A percentile compares a stretch with the other conserved stretches of the same genome.
Evolutionary conservation across 306 rosid genomes (phyloP).

Genomic region (Sesbania bispinosa): DNA sequence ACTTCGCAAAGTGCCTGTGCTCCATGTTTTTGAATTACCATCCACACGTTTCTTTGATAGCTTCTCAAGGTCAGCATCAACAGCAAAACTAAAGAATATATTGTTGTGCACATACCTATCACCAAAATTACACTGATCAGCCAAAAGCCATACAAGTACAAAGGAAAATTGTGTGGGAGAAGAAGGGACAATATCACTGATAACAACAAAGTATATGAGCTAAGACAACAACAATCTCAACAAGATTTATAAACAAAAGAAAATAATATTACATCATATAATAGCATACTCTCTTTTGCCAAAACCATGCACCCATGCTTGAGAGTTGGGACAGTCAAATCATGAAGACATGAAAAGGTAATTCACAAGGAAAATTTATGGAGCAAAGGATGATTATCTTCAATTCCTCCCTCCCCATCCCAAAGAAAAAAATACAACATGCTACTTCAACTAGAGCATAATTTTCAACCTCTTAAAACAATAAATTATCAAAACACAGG

Average conservation of each 20-base stretch:
- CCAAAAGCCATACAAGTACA: background rate
- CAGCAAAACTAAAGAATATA: conserved; percentile 96
- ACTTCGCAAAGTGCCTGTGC: conserved; percentile 33
- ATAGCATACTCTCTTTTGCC: background rate
- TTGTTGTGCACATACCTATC: conserved; percentile 97
- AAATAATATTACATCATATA: background rate
- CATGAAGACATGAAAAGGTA: conserved; percentile 12
- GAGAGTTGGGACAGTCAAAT: background rate
- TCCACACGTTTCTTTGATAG: conserved; percentile 60
- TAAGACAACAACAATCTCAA: background rate
- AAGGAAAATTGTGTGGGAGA: background rate
- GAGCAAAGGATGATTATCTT: background rate
- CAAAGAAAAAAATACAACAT: conserved; percentile 4
- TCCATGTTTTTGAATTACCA: conserved; percentile 40
- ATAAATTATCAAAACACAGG: conserved; percentile 7
- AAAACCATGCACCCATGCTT: conserved; percentile 3
- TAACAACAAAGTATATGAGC: background rate
- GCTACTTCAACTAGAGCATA: conserved; percentile 1
- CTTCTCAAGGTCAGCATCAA: conserved; percentile 96
- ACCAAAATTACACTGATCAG: conserved; percentile 20
- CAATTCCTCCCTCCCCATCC: background rate
- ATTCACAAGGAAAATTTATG: background rate
- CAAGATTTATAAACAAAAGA: background rate
- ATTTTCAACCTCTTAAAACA: conserved; percentile 3
- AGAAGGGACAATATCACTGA: background rate